Evolutionary conservation across 768 basidiomycete species (phyloP).

Genomic region (Cystobasidium ongulense): DNA sequence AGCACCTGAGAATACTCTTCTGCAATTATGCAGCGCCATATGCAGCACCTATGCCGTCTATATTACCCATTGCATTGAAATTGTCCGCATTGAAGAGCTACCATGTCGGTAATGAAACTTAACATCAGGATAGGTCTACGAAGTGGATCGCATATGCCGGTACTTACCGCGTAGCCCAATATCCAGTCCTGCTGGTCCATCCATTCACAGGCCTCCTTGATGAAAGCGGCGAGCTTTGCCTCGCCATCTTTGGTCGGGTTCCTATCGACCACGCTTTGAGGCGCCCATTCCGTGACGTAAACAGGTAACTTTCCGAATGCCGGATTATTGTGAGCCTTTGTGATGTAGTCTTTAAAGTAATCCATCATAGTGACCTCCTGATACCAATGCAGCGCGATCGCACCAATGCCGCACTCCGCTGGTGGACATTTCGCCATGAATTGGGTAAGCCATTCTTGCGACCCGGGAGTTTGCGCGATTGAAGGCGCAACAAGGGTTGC

Average conservation of each 20-base stretch:
- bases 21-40: conserved; percentile 7
- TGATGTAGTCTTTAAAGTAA: background rate
- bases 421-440: background rate
- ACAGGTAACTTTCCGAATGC: background rate
- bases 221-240: background rate
- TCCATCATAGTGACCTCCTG: background rate
- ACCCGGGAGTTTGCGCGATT: background rate
- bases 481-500: background rate
- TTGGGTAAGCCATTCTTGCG: background rate
- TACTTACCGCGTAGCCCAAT: background rate
- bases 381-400: background rate
- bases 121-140: background rate
- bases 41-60: background rate
- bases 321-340: background rate
- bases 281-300: background rate
- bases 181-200: background rate
- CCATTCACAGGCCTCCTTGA: background rate
- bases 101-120: background rate
- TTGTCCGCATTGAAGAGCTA: background rate
- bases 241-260: background rate
- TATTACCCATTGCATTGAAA: background rate
- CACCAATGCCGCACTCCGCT: background rate
- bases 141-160: background rate
- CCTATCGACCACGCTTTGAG: background rate
- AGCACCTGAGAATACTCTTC: too few species aligned